Evolutionary conservation across 2,329 filamentous ascomycete genomes (phyloP).

Genomic region (Arthrobotrys megalospora): DNA sequence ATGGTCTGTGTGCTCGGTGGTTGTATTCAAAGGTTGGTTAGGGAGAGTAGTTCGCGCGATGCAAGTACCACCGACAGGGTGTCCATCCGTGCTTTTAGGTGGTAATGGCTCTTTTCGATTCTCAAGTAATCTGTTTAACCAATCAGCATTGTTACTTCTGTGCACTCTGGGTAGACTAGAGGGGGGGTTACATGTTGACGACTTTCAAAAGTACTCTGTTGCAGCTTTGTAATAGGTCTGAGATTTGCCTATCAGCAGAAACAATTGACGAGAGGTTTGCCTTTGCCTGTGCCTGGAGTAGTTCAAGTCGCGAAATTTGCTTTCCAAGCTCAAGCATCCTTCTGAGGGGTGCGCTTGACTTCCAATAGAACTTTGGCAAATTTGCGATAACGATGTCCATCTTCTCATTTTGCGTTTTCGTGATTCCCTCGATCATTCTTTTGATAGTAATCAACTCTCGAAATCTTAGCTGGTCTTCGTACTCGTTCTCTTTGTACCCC

Average conservation of each 20-base stretch:
- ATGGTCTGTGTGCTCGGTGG: no score
- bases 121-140: no score
- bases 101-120: no score
- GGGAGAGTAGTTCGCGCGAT: no score
- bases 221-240: neutral
- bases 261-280: neutral
- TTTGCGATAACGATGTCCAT: neutral
- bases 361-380: constrained; percentile 46
- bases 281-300: neutral
- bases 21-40: no score
- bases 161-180: neutral
- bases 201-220: neutral
- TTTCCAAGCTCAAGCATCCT: constrained; percentile 63
- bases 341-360: constrained; percentile 27
- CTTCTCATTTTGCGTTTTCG: neutral
- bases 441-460: neutral
- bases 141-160: no score
- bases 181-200: neutral
- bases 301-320: constrained; percentile 64
- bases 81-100: no score
- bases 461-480: neutral
- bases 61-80: no score
- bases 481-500: neutral
- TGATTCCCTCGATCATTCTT: neutral
- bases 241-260: neutral